Evolutionary conservation across 306 rosid genomes (phyloP).

Genomic region (Rosa persica): DNA sequence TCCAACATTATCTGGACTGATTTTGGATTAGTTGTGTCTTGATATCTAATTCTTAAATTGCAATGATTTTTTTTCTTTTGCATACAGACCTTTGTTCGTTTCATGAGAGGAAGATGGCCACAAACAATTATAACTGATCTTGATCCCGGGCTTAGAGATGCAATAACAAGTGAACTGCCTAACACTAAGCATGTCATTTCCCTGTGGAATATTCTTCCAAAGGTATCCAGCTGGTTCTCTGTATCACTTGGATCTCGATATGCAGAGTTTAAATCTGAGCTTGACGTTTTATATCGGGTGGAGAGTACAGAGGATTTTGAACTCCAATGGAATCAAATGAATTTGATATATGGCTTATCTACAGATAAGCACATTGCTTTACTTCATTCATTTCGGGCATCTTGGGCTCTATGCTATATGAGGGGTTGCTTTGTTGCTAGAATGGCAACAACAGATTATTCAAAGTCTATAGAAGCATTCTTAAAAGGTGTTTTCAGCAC

Average conservation of each 20-base stretch:
- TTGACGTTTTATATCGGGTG: constrained; percentile 61
- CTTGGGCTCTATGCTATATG: constrained; percentile 71
- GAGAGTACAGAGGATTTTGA: constrained; percentile 82
- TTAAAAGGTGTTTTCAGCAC: constrained; percentile 62
- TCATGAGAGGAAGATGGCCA: constrained; percentile 92
- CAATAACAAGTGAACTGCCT: constrained; percentile 62
- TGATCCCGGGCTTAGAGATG: constrained; percentile 77
- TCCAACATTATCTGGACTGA: constrained; percentile 36
- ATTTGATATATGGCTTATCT: constrained; percentile 62
- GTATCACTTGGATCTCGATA: constrained; percentile 71
- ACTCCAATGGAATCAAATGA: constrained; percentile 81
- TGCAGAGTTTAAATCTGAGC: constrained; percentile 75
- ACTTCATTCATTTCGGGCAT: constrained; percentile 57
- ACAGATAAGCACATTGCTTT: constrained; percentile 68
- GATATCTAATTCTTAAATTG: constrained; percentile 31
- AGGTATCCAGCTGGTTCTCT: constrained; percentile 81
- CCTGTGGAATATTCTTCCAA: constrained; percentile 56
- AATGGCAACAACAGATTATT: constrained; percentile 61
- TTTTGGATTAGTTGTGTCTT: constrained; percentile 40
- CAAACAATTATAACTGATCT: constrained; percentile 83
- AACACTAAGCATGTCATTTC: constrained; percentile 71
- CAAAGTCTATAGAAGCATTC: constrained; percentile 60
- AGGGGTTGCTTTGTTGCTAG: constrained; percentile 79
- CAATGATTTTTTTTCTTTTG: constrained; percentile 32
- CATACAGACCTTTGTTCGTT: constrained; percentile 69